These are phyloP conservation scores for Xylariaceae sp. DNA, from an alignment of 2,329 filamentous ascomycete genomes.

Conservation along the genomic window DNA sequence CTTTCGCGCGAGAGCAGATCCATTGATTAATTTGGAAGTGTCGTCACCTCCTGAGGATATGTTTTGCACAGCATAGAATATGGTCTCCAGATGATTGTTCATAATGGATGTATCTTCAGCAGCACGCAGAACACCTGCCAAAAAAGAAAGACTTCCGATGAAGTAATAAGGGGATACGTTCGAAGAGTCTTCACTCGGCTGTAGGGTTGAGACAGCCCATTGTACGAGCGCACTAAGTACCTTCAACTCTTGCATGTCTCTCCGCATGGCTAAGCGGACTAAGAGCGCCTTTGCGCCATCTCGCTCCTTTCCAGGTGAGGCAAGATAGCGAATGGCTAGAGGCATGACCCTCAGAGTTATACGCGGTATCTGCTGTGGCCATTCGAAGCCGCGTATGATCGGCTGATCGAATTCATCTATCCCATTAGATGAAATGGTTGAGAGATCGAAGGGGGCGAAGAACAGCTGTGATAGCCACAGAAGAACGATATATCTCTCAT, in stretches of 20 bases:
- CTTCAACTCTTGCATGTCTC: constrained; percentile 79
- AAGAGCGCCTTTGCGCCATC: constrained; percentile 82
- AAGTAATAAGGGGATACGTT: constrained; percentile 63
- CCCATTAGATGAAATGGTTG: constrained; percentile 69
- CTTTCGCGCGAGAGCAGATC: constrained; percentile 78
- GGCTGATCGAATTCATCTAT: constrained; percentile 43
- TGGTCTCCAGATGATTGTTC: constrained; percentile 57
- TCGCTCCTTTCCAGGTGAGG: constrained; percentile 77
- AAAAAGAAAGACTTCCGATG: constrained; percentile 74
- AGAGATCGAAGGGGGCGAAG: constrained; percentile 84
- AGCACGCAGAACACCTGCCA: constrained; percentile 66
- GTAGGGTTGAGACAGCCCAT: constrained; percentile 65
- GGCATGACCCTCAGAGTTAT: constrained; percentile 68
- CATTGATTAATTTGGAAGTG: constrained; percentile 52
- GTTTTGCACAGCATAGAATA: constrained; percentile 62
- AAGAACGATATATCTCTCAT: constrained; percentile 81
- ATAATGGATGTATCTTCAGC: constrained; percentile 73
- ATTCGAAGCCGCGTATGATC: constrained; percentile 44
- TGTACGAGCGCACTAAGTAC: constrained; percentile 64
- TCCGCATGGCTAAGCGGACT: constrained; percentile 74
- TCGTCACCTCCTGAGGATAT: constrained; percentile 51
- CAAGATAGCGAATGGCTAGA: constrained; percentile 67
- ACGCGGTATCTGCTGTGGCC: constrained; percentile 61
- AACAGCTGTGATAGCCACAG: constrained; percentile 83
- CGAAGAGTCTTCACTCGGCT: constrained; percentile 36